Conservation (phyloP, 2,329 filamentous ascomycete species). For the Calonectria multiphialidica region DNA sequence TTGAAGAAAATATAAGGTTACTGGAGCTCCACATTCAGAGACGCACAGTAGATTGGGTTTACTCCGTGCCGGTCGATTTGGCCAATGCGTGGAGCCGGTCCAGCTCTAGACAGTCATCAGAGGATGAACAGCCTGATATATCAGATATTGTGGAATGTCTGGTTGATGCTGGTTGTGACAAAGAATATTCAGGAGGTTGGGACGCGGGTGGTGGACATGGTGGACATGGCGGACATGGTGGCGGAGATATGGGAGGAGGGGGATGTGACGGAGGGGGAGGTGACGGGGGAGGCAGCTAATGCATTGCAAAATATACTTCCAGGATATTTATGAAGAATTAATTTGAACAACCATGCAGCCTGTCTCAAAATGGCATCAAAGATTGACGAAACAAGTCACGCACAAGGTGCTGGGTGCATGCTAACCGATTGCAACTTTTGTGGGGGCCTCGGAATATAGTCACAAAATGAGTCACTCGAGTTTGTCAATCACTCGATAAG, state of each 20-base stretch:
- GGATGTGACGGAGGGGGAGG: background rate
- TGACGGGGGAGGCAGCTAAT: background rate
- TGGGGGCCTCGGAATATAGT: background rate
- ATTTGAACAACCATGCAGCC: too few species aligned
- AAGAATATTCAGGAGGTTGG: background rate
- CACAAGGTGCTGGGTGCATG: too few species aligned
- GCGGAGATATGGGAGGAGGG: background rate
- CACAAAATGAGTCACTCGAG: background rate
- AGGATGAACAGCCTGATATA: background rate
- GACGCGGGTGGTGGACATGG: background rate
- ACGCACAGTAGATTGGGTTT: background rate
- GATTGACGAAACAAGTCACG: too few species aligned
- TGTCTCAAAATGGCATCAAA: too few species aligned
- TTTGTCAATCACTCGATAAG: background rate
- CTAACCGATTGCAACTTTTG: background rate
- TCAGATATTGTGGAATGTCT: background rate
- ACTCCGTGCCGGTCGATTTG: background rate
- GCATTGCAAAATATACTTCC: background rate
- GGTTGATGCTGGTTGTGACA: background rate
- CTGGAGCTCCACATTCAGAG: background rate
- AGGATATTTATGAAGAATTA: too few species aligned
- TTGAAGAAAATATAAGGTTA: background rate
- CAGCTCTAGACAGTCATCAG: background rate
- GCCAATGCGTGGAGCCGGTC: background rate
- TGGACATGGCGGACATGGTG: background rate